A percentile compares a stretch with the other conserved stretches of the same genome.
Conservation (phyloP, 441 rosid genomes). For the Corymbia citriodora region DNA sequence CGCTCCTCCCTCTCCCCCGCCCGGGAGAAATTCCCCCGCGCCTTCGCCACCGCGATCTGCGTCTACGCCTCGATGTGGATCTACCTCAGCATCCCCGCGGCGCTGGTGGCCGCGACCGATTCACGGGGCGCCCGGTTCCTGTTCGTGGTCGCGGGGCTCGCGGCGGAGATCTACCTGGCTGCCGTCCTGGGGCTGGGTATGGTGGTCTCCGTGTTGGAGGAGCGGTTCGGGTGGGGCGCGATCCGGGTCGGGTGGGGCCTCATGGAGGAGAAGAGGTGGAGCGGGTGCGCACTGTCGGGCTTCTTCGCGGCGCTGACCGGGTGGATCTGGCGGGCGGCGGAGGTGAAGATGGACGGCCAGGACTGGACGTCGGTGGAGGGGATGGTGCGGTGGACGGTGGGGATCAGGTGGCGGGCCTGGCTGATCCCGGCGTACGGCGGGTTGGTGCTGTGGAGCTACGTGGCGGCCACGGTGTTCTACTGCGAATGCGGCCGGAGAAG, state of each 20-base stretch:
- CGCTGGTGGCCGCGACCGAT: conserved; percentile 14
- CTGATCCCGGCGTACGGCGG: conserved; percentile 42
- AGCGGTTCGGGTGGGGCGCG: conserved; percentile 49
- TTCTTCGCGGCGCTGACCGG: conserved; percentile 37
- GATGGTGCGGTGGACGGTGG: conserved; percentile 29
- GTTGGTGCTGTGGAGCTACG: conserved; percentile 48
- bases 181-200: conserved; percentile 48
- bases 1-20: conserved; percentile 20
- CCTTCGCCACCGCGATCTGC: conserved; percentile 44
- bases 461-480: conserved; percentile 49
- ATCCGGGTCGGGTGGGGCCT: conserved; percentile 31
- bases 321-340: conserved; percentile 45
- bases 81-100: conserved; percentile 25
- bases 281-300: conserved; percentile 48
- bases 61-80: conserved; percentile 35
- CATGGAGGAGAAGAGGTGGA: conserved; percentile 48
- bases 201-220: conserved; percentile 59
- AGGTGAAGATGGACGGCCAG: conserved; percentile 24
- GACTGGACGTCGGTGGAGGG: conserved; percentile 13
- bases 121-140: conserved; percentile 13
- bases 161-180: conserved; percentile 42
- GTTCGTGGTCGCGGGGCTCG: conserved; percentile 12
- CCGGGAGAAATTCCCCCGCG: conserved; percentile 35
- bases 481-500: conserved; percentile 8
- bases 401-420: conserved; percentile 22